A percentile compares a stretch with the other conserved stretches of the same genome.
Evolutionary conservation across 1,284 basidiomycete genomes (phyloP).

Genomic region (Inonotus hispidus): DNA sequence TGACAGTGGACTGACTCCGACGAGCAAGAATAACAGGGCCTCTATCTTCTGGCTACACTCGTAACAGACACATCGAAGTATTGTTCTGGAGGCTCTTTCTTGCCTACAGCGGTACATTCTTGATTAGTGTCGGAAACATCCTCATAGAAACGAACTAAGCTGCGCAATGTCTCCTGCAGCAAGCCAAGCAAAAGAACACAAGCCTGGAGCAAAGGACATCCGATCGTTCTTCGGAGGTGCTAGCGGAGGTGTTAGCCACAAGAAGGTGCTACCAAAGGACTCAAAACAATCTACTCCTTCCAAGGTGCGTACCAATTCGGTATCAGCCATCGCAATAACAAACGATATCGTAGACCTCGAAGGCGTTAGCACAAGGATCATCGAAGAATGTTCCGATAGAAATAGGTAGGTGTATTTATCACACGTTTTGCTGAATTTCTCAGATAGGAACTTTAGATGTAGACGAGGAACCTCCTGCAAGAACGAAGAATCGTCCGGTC

Average conservation of each 20-base stretch:
- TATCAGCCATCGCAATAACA: background rate
- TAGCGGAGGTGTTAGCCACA: background rate
- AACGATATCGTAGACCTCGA: background rate
- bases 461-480: slow-evolving; percentile 15
- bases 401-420: slow-evolving; percentile 26
- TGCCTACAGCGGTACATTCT: background rate
- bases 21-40: background rate
- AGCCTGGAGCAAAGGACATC: slow-evolving; percentile 36
- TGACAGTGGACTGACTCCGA: background rate
- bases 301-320: background rate
- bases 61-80: background rate
- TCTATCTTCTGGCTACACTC: background rate
- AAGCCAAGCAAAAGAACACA: slow-evolving; percentile 19
- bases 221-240: slow-evolving; percentile 38
- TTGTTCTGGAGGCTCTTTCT: background rate
- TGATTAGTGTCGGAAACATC: background rate
- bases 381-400: slow-evolving; percentile 24
- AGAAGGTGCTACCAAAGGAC: background rate
- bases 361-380: background rate
- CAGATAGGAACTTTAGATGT: background rate
- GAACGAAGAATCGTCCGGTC: background rate
- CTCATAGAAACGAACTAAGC: background rate
- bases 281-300: slow-evolving; percentile 6
- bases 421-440: background rate
- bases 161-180: slow-evolving; percentile 6